Base-by-base conservation (phyloP, 2,329 filamentous ascomycete genomes). In the Trichoderma polysporum region DNA sequence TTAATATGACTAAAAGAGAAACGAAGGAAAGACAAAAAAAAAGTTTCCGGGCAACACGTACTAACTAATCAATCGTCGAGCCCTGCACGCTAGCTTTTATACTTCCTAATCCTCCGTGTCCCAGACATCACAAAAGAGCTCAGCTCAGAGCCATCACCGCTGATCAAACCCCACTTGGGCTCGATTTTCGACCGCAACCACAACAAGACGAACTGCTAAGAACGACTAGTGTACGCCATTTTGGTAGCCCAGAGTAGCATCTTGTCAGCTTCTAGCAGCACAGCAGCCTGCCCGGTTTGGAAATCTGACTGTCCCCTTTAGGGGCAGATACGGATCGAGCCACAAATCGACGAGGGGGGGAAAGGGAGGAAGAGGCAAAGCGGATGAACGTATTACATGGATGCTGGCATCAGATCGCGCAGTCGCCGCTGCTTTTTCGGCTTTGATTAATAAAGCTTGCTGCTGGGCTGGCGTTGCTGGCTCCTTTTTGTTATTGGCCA, bases 141-240 rank as follows among this genome's bases (percentile, higher is more conserved):
- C 45, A 61, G 31, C 45, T 50, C 58, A 19, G 31, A 35, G 29
- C 29, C 39, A 49, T n/a, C 45, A 50, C 15, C n/a, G 45, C 45
- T 61, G 58, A 52, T 37, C 56, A 35, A 37, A 29, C 45, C 58
- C 58, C 58, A 50, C 47, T 37, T 61, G 27, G 58, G 31, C 45
- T 59, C 37, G 58, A 49, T 19, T 27, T 47, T 37, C 19, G 25
- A 61, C 58, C 7, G 33, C 9, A 61, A 45, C 39, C 19, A 17
- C 29, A 35, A 49, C 37, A 10, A 19, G 29, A 50, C 13, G 57
- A 50, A 59, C n/a, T 59, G 57, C 27, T 59, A 37, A 9, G 41
- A 45, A 12, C 41, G 41, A 45, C 22, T 50, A 52, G 31, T 39
- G 25, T 54, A 50, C 19, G 41, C 31, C 33, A 31, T 52, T 41